Evolutionary conservation across 345 rosid species (phyloP), one percentile per base, ranked within the genome.

Genomic region (Diplotaxis tenuifolia): DNA sequence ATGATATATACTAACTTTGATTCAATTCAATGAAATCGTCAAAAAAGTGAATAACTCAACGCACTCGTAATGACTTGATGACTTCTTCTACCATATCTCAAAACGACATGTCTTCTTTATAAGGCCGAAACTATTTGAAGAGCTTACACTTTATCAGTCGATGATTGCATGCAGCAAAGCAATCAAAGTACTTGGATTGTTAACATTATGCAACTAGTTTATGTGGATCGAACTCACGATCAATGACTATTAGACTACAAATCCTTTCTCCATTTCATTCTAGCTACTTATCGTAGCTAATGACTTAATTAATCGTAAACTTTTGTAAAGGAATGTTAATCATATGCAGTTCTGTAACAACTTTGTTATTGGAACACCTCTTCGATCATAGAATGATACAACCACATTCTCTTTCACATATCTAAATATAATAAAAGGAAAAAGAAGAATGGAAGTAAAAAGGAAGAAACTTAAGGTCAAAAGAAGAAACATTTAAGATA

Each of bases 401-500:
- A 65, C 32, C 32, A 60, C 42, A 52, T 34, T 23, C 6, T 31
- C 59, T 9, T 16, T 29, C 19, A 8, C 71, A 58, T n/a, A n/a
- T 49, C 15, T 19, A 67, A 45, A 62, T 42, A 75, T 70, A 62
- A 76, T 29, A n/a, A 76, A 76, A 34, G 67, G 10, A 16, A 16
- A 70, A 64, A 57, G 71, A 31, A 47, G 60, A 76, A 53, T 52
- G 56, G 69, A 52, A 68, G 74, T 27, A 69, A 73, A 65, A 65
- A 73, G 62, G 49, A 69, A 72, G 65, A 74, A 76, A 79, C 72
- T n/a, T 34, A 67, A 23, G n/a, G 87, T 77, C 86, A 88, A 86
- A 86, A 82, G 79, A 66, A 34, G 57, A 65, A 71, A 70, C 70
- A 75, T 62, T 54, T 64, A 59, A 49, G 68, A 67, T 40, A 62